Evolutionary conservation across 2,329 filamentous ascomycete genomes (phyloP).

Genomic region (Nigrograna mackinnonii): DNA sequence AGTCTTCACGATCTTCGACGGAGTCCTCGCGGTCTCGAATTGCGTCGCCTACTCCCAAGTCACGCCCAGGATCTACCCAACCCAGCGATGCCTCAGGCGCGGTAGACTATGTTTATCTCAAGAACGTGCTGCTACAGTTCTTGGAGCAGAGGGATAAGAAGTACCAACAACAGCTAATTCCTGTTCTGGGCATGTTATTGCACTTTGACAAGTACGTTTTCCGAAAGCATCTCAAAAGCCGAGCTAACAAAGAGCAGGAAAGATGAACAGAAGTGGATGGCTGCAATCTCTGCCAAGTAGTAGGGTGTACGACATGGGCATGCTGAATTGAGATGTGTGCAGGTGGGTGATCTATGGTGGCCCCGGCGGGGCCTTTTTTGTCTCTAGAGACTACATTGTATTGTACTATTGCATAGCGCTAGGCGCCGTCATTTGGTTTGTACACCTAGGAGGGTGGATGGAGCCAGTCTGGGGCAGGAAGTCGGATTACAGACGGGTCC

Average conservation of each 20-base stretch:
- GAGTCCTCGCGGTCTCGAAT: constrained; percentile 56
- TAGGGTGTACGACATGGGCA: background rate
- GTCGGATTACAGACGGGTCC: background rate
- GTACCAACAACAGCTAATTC: constrained; percentile 74
- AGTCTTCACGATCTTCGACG: constrained; percentile 62
- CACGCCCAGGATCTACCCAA: constrained; percentile 28
- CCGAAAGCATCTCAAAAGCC: background rate
- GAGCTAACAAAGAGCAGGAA: constrained; percentile 49
- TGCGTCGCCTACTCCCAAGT: constrained; percentile 51
- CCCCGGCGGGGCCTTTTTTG: background rate
- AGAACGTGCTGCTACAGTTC: constrained; percentile 81
- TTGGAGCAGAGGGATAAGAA: constrained; percentile 79
- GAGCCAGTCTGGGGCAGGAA: background rate
- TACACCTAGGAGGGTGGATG: background rate
- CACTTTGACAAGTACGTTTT: constrained; percentile 73
- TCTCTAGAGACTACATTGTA: background rate
- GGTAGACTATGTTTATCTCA: constrained; percentile 71
- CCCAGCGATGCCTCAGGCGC: constrained; percentile 18
- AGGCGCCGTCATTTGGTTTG: constrained; percentile 5
- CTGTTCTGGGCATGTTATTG: constrained; percentile 75
- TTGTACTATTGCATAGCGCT: constrained; percentile 13
- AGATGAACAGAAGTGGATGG: constrained; percentile 87
- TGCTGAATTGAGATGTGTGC: background rate
- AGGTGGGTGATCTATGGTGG: background rate
- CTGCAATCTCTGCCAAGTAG: constrained; percentile 63